Evolutionary conservation across 768 basidiomycete species (phyloP), one percentile per base, ranked within the genome.

Genomic region (Termitomyces sp.): DNA sequence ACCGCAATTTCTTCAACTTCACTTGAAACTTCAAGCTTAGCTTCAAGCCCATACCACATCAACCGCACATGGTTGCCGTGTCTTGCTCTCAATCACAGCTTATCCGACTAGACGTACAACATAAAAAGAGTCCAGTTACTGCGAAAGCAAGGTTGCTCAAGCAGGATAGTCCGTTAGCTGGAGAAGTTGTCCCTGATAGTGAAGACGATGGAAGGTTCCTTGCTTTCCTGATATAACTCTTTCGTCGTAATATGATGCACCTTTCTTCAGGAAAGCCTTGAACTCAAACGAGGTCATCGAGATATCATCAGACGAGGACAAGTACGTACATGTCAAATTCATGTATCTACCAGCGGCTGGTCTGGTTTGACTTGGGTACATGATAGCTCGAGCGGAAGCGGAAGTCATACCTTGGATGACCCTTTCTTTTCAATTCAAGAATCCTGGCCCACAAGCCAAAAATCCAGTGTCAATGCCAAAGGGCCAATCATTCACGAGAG

Each of bases 271-370:
- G 65, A 40, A 64, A 66, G 45, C 2, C 11, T 32, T 33, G 28
- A 24, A 24, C n/a, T 15, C 24, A 7, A 22, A 33, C 6, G 73
- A 78, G 48, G 72, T 86, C 24, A 85, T 88, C 60, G 82, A 85
- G 65, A 81, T 86, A 69, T 84, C 82, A 18, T 85, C 84, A 39
- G 80, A 79, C 40, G 77, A 78, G 55, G 73, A 76, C 32, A 59
- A 75, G 77, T n/a, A 55, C 61, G 78, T 75, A 64, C 57, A 75
- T 68, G 15, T 35, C 18, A 55, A 61, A 77, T 75, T 63, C 57
- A 75, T 68, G 15, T 35, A 38, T 57, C 22, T 61, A 64, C 16
- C 54, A 24, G 22, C 32, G 45, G 6, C 11, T 7, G 15, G 18
- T 39, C 1, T 42, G 6, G 32, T 42, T 12, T 42, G 18, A 55